Evolutionary conservation across 495 filamentous ascomycete species (phyloP), one percentile per base, ranked within the genome.

Genomic region (Tuber microsphaerosporum): DNA sequence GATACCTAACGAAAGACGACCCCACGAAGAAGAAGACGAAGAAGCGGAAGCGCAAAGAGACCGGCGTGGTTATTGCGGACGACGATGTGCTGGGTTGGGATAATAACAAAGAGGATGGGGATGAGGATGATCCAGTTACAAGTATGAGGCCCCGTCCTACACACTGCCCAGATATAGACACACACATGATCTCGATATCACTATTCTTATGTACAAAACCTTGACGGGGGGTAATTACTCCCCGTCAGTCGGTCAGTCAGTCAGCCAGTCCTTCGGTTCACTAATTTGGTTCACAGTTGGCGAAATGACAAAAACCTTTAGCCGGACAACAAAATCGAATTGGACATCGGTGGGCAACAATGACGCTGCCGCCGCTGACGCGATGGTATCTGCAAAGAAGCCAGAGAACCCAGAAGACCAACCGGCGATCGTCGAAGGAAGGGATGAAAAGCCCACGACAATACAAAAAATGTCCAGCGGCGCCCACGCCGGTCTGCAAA

Each of bases 61-160:
- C 83, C 42, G 93, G 93, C 75, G 90, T 98, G 31, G 90, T 93
- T 75, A 97, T 98, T 79, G 91, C 91, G 79, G 94, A 97, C 85
- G 94, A 97, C 86, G 94, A 98, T 85, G 89, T 90, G 56, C 85
- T 89, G 44, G 91, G 90, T 79, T 94, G 94, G 89, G 85, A 87
- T 68, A 86, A 84, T 44, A 78, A 84, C 34, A 81, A 85, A 1
- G 81, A 81, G 71, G 84, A 87, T 73, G 83, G 85, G 19, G 85
- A 90, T 77, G 87, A 83, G 46, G 84, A 85, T 71, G 84, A 85
- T 41, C 77, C 77, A n/a, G 77, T 79, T 76, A 79, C 77, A 34
- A 83, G 85, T 43, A 86, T 83, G 31, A 81, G 81, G 43, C 83
- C 82, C 71, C 77, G 19, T 74, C n/a, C 22, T 16, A 45, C 41